Base-by-base conservation (phyloP, 257 asterid genomes). In the Primulina tabacum region DNA sequence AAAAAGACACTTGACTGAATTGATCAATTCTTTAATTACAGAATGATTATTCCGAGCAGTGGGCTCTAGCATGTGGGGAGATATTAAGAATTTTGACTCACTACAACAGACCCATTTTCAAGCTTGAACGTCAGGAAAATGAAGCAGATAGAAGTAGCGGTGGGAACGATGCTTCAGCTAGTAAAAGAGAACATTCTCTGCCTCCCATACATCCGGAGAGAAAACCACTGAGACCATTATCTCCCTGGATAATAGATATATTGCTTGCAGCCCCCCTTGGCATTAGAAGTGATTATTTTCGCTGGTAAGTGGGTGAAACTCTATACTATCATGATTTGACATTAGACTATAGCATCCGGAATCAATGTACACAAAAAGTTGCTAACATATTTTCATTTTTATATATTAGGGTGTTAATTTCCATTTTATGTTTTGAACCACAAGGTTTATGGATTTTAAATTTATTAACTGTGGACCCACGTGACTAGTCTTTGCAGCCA, bases 11-110 rank as follows among this genome's bases (percentile, higher is more conserved):
- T 64, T 81, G 71, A 76, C 12, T 9, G 63, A 68, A 56, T 64
- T 71, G 52, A 64, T 70, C 70, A 60, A 30, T 72, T 76, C 65
- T 47, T 40, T 62, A 55, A 73, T 72, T 80, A 69, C 92, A 94
- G 99, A 89, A 82, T 29, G 99, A 86, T 71, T 89, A 91, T 76
- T 91, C 97, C 43, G 99, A 94, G 79, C 96, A 94, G 81, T 94
- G 99, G 99, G 99, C 97, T 75, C 92, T 94, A 72, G 97, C 97
- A 73, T 94, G 99, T 78, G 97, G 99, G 73, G 99, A 94, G 78
- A 94, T 91, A 73, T 82, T 94, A 81, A 77, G 99, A 75, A 87
- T 94, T 76, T 78, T 94, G 80, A 94, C 97, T 21, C 97, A 91
- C 80, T 91, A 94, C 72, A 91, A 94, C 85, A 89, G 97, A 72